Evolutionary conservation across 2,329 filamentous ascomycete species (phyloP).

Genomic region (Nemania abortiva): DNA sequence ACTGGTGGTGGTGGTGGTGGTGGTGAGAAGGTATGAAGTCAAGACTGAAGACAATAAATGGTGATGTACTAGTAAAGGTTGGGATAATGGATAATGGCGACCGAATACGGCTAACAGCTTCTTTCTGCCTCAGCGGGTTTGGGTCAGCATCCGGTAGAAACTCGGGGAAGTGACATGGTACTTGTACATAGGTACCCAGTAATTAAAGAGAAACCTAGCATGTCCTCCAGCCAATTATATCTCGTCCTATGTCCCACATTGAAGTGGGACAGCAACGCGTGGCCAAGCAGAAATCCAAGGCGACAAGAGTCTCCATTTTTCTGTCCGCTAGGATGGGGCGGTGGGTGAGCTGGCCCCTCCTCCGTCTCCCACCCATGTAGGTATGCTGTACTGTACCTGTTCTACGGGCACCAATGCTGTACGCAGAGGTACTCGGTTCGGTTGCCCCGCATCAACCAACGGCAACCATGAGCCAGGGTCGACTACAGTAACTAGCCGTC

Average conservation of each 20-base stretch:
- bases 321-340: too few relatives aligned
- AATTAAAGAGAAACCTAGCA: not conserved
- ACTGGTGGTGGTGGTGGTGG: not conserved
- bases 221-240: not conserved
- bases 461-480: conserved; percentile 9
- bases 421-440: not conserved
- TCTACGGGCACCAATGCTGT: not conserved
- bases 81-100: not conserved
- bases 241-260: too few relatives aligned
- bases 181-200: not conserved
- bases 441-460: conserved; percentile 39
- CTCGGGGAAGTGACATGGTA: not conserved
- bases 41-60: not conserved
- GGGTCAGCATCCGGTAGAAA: not conserved
- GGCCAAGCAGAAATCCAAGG: not conserved
- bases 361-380: too few relatives aligned
- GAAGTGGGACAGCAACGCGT: not conserved
- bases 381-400: too few relatives aligned
- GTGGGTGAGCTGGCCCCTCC: too few relatives aligned
- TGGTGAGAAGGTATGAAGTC: not conserved
- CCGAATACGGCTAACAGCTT: not conserved
- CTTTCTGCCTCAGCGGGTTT: not conserved
- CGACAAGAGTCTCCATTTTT: not conserved
- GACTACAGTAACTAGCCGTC: conserved; percentile 6
- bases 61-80: not conserved